These are phyloP conservation scores for Parathielavia appendiculata DNA, from an alignment of 495 filamentous ascomycete genomes.

Conservation along the genomic window DNA sequence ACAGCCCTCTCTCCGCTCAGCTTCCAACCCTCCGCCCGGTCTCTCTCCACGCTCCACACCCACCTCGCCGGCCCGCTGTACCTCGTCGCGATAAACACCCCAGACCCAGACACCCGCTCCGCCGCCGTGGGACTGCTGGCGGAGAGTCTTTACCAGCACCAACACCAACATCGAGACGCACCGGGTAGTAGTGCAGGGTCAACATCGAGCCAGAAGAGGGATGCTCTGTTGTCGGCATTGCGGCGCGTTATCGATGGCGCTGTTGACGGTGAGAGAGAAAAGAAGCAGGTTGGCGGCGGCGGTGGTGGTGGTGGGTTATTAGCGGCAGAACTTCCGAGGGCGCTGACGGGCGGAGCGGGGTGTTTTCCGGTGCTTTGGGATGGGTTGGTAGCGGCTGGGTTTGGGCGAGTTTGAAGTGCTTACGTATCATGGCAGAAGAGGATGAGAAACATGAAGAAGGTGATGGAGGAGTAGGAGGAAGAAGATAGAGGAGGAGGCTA, in stretches of 20 bases:
- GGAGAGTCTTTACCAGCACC: background rate
- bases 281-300: background rate
- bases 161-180: too few species aligned
- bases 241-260: too few species aligned
- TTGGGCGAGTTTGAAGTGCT: too few species aligned
- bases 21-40: background rate
- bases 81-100: conserved; percentile 14
- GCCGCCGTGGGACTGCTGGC: conserved; percentile 11
- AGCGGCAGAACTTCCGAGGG: conserved; percentile 9
- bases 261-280: too few species aligned
- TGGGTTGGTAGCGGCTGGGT: conserved; percentile 3
- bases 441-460: too few species aligned
- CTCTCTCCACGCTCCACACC: conserved; percentile 5
- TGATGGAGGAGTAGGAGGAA: too few species aligned
- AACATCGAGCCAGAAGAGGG: background rate
- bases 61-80: conserved; percentile 22
- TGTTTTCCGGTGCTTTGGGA: conserved; percentile 15
- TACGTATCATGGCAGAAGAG: too few species aligned
- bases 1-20: background rate
- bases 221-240: background rate
- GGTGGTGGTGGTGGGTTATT: background rate
- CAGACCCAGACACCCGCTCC: background rate
- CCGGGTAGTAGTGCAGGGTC: background rate
- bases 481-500: too few species aligned
- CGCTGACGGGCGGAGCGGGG: conserved; percentile 14